Base-by-base conservation (phyloP, 371 early-diverging fungal genomes). In the Nematocida displodere region DNA sequence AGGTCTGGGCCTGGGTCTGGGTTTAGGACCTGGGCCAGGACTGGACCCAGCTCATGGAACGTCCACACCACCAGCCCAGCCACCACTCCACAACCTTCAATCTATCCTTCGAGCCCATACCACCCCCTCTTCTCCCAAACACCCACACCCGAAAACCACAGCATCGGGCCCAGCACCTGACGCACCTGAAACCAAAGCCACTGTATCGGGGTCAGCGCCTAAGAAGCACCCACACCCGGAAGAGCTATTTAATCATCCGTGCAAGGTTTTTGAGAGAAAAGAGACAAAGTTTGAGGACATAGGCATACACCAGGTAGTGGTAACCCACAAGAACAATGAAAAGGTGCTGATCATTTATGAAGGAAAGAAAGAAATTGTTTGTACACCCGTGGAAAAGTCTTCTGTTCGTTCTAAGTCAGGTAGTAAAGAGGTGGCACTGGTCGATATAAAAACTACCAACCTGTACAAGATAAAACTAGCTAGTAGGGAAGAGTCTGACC, bases 381-480 rank as follows among this genome's bases (percentile, higher is more conserved):
- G n/a, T 48, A 34, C 34, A 64, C 36, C 59, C 24, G 17, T 59
- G 8, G 28, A 47, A 28, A 47, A 61, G 17, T 7, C 75, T 7
- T 61, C 47, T 46, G 46, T 71, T 29, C 24, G 28, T 7, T 40
- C 47, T 2, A 52, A 58, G 28, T 17, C 28, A 49, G 8, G 20
- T 24, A 37, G 22, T 5, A 71, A 71, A 26, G 75, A 61, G 29
- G n/a, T 71, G n/a, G 44, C 54, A 5, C 48, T 71, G 20, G 48
- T 71, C 13, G 75, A 61, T 1, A 24, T 49, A 8, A 17, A 13
- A 7, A 47, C 64, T 11, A 48, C 28, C 8, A 20, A n/a, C 2
- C 28, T 71, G 13, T 71, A 71, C 63, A 71, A 61, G 31, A 58
- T 58, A 48, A 58, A 61, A 29, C 42, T 61, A 26, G 39, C 75